These are phyloP conservation scores for Pseudozyma sp. DNA, from an alignment of 1,284 basidiomycete species.

Conservation along the genomic window DNA sequence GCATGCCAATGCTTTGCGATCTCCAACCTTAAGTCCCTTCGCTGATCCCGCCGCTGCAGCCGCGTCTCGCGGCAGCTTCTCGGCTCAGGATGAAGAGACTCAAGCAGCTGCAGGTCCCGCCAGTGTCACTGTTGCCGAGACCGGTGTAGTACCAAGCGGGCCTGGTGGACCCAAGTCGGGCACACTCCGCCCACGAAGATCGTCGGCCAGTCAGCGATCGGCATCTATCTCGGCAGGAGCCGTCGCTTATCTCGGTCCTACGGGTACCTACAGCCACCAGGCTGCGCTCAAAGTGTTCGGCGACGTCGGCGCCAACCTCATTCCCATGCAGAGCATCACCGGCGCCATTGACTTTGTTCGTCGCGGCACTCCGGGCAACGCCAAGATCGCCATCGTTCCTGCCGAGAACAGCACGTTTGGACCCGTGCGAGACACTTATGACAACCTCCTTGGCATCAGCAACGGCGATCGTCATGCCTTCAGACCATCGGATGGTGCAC, in stretches of 20 bases:
- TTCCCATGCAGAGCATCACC: slow-evolving; percentile 50
- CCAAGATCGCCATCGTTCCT: slow-evolving; percentile 50
- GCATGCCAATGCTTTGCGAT: slow-evolving; percentile 22
- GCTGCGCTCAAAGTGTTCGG: slow-evolving; percentile 50
- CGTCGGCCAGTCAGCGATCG: slow-evolving; percentile 42
- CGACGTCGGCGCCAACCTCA: slow-evolving; percentile 35
- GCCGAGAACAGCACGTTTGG: slow-evolving; percentile 52
- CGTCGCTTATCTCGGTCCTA: slow-evolving; percentile 48
- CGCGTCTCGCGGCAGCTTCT: neutral
- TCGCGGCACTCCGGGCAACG: slow-evolving; percentile 44
- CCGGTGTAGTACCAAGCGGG: slow-evolving; percentile 47
- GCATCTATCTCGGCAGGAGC: slow-evolving; percentile 46
- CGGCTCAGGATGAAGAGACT: slow-evolving; percentile 14
- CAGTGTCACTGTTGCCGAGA: slow-evolving; percentile 54
- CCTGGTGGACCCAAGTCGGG: slow-evolving; percentile 56
- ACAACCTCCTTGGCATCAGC: slow-evolving; percentile 40
- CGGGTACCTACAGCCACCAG: slow-evolving; percentile 50
- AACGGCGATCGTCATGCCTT: slow-evolving; percentile 43
- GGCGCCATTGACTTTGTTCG: slow-evolving; percentile 54
- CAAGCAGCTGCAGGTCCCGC: slow-evolving; percentile 25
- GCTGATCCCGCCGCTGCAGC: slow-evolving; percentile 24
- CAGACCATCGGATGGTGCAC: slow-evolving; percentile 26
- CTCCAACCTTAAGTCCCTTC: slow-evolving; percentile 31
- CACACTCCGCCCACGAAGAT: slow-evolving; percentile 42
- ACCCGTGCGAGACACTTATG: slow-evolving; percentile 44